These are phyloP conservation scores for Hypoxylon sp. DNA, from an alignment of 2,329 filamentous ascomycete genomes.

Conservation along the genomic window DNA sequence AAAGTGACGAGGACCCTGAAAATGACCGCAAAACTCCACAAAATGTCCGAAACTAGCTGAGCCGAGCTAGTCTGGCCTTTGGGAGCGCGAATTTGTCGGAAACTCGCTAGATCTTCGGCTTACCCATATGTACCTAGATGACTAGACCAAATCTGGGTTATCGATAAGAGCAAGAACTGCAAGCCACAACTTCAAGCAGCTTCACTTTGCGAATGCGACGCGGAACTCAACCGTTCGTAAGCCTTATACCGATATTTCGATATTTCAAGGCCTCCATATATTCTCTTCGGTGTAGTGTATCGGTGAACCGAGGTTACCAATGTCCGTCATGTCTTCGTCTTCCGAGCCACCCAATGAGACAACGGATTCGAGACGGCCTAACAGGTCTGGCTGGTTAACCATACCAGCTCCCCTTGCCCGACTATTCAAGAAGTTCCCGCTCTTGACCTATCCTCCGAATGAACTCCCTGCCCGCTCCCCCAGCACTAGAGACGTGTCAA, in stretches of 20 bases:
- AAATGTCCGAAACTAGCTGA: constrained; percentile 35
- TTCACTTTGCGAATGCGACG: constrained; percentile 2
- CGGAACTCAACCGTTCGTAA: neutral
- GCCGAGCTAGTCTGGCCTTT: constrained; percentile 18
- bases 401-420: constrained; percentile 83
- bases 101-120: constrained; percentile 38
- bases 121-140: neutral
- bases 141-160: constrained; percentile 18
- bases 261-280: neutral
- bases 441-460: constrained; percentile 81
- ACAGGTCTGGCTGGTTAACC: constrained; percentile 62
- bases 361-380: constrained; percentile 42
- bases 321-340: constrained; percentile 35
- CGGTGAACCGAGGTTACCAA: neutral
- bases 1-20: constrained; percentile 37
- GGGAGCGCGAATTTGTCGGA: constrained; percentile 40
- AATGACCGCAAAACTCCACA: constrained; percentile 30
- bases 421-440: constrained; percentile 87
- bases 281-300: neutral
- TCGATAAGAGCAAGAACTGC: constrained; percentile 29
- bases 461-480: constrained; percentile 71
- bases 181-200: constrained; percentile 19
- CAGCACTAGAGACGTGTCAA: constrained; percentile 61
- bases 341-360: constrained; percentile 29
- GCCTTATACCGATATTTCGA: neutral